phyloP scores from a whole-genome alignment of 441 rosid genomes.

The Pelargonium australe region DNA sequence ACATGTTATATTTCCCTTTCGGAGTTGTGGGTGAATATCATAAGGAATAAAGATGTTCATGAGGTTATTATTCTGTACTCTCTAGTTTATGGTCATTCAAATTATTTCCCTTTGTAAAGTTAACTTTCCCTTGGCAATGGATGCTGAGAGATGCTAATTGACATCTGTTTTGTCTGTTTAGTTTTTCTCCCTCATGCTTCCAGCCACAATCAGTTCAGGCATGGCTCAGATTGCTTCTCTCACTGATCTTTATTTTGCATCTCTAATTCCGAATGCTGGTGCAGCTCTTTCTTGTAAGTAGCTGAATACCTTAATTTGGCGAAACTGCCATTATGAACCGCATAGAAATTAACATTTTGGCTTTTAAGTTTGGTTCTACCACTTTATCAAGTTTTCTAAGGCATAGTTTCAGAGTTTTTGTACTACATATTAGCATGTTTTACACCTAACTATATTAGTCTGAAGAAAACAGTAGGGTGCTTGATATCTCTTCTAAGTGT shows the following conservation, averaged over 20 bases:
- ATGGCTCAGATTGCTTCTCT: slow-evolving; percentile 7
- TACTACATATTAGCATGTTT: not conserved
- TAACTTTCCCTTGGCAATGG: not conserved
- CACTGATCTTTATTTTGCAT: slow-evolving; percentile 10
- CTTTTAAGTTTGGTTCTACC: not conserved
- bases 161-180: not conserved
- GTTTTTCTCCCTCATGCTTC: slow-evolving; percentile 9
- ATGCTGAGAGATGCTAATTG: slow-evolving; percentile 4
- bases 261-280: not conserved
- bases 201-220: slow-evolving; percentile 9
- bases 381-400: not conserved
- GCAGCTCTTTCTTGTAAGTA: slow-evolving; percentile 7
- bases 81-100: not conserved
- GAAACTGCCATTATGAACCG: not conserved
- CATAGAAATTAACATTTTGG: not conserved
- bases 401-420: not conserved
- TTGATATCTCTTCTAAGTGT: not conserved
- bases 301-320: not conserved
- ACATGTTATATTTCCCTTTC: slow-evolving; percentile 1
- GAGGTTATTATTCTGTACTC: not conserved
- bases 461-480: not conserved
- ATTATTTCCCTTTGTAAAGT: not conserved
- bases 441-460: not conserved
- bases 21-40: slow-evolving; percentile 1
- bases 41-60: slow-evolving; percentile 7